Evolutionary conservation across 1,284 basidiomycete species (phyloP).

Genomic region (Austroboletus sp.): DNA sequence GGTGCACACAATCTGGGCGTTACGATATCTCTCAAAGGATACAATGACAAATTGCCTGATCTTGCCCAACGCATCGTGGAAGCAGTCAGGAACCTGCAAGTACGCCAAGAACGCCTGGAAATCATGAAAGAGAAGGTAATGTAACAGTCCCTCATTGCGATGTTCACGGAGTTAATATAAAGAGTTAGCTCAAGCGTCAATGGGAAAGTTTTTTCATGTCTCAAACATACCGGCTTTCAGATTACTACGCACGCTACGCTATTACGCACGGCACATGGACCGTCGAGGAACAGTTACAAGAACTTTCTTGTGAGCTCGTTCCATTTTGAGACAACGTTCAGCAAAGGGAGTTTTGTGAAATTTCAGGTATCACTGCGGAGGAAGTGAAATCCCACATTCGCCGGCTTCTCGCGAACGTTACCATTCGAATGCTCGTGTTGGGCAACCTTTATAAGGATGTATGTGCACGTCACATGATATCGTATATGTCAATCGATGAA

Average conservation of each 20-base stretch:
- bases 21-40: conserved; percentile 70
- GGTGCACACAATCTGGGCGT: conserved; percentile 64
- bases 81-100: conserved; percentile 61
- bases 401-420: conserved; percentile 60
- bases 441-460: conserved; percentile 85
- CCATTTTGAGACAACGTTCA: neutral
- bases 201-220: conserved; percentile 86
- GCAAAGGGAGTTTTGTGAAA: neutral
- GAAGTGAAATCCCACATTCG: conserved; percentile 68
- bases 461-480: conserved; percentile 24
- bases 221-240: conserved; percentile 77
- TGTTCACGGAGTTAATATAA: conserved; percentile 5
- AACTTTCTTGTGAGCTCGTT: conserved; percentile 60
- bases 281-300: conserved; percentile 71
- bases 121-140: conserved; percentile 82
- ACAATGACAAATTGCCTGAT: conserved; percentile 88
- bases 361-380: conserved; percentile 34
- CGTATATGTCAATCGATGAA: conserved; percentile 4
- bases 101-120: conserved; percentile 68
- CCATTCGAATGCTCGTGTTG: conserved; percentile 72
- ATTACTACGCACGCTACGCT: conserved; percentile 72
- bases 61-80: conserved; percentile 74
- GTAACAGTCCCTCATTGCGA: conserved; percentile 4
- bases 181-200: conserved; percentile 56
- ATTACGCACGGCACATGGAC: conserved; percentile 74